Base-by-base conservation (phyloP, 2,329 filamentous ascomycete genomes). In the Tympanopsis confertula region DNA sequence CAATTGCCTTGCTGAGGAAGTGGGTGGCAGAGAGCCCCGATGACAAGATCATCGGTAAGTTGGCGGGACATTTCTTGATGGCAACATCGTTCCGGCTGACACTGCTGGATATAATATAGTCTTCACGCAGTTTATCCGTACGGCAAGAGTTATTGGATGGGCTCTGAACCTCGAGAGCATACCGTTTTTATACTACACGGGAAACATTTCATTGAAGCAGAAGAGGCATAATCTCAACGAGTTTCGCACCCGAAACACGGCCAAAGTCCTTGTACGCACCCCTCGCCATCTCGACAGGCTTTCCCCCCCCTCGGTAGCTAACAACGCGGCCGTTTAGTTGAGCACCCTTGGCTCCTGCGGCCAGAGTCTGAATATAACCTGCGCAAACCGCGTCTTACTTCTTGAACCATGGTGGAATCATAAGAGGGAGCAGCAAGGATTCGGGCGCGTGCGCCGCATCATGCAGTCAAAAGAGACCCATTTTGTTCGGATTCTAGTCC, bases 391-490 rank as follows among this genome's bases (percentile, higher is more conserved):
- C 3, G 67, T 74, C 17, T 72, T 78, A 15, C 55, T 70, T 0
- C 37, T 71, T 0, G 72, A 78, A 20, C 55, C 62, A 0, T 78
- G 71, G 71, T 86, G 74, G 74, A 84, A 85, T 40, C 54, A 54
- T 1, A 61, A 66, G 0, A 53, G 64, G 0, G 78, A 86, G 45
- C 58, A 74, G n/a, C 82, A 86, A 47, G 78, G 72, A 0, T 67
- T 68, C 28, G 59, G 59, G 2, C 69, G 82, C 0, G 70, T 85
- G 0, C 71, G 70, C 45, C 67, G 82, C 4, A 74, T 78, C 2
- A 80, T 80, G 0, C 83, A 89, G 44, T 43, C 49, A 0, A 70
- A 78, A 30, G 58, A 72, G 22, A 78, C 78, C 0, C 59, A 72
- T 10, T 67, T 82, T 40, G 65, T 72, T 1, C 65, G 75, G 0